Evolutionary conservation across 1,284 basidiomycete genomes (phyloP), one percentile per base, ranked within the genome.

Genomic region (Ganoderma leucocontextum): DNA sequence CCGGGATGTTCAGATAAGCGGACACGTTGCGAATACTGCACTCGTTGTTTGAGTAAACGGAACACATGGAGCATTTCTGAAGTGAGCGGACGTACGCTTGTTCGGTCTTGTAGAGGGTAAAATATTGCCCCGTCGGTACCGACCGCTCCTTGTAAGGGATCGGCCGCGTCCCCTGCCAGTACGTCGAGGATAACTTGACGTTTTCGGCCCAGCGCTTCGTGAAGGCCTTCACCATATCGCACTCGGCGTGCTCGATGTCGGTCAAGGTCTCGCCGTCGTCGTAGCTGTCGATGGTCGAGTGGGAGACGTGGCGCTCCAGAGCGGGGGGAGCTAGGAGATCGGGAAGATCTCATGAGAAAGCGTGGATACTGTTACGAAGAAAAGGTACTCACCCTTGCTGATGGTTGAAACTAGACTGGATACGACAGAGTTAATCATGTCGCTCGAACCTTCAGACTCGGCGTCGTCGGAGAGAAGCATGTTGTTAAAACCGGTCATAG

Each of bases 81-180:
- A 53, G 29, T 17, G 12, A 60, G 6, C 10, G 19, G 7, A 64
- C 66, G 29, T 33, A 67, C 66, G 62, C 66, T 60, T 67, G 66
- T 41, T 67, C 66, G 7, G 62, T 52, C 36, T 59, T 49, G 52
- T 67, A 64, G 9, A 67, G 62, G 6, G 49, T 67, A 4, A 67
- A 39, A 13, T 58, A 39, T 9, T 63, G 66, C 1, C n/a, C 44
- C 25, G 42, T 58, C 0, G 66, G 47, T 6, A 61, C 47, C 1
- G 66, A 47, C 19, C 58, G 44, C 29, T 60, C 59, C 47, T 59
- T 42, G 41, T 67, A 62, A 2, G 61, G 62, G 4, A 67, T 33
- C 2, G 66, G 66, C 3, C n/a, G 13, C 5, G 63, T 55, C 33
- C 66, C 66, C 47, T 67, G 66, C 66, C 66, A 67, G 49, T 64